Conservation (phyloP, 495 filamentous ascomycete genomes). For the Ascodesmis nigricans region DNA sequence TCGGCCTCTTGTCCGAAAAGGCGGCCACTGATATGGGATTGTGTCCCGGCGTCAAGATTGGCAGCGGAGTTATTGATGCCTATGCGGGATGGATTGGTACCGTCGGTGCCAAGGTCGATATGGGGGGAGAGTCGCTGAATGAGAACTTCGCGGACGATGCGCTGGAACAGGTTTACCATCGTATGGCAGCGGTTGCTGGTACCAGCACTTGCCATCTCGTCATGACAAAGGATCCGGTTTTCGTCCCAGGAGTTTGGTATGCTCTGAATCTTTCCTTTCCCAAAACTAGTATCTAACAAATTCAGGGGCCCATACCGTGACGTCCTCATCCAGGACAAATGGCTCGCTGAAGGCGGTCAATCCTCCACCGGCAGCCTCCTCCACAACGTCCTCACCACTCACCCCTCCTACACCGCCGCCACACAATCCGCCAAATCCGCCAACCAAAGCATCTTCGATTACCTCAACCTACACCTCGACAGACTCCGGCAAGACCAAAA, state of each 20-base stretch:
- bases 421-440: constrained; percentile 49
- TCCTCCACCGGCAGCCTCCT: constrained; percentile 85
- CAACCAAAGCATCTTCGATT: constrained; percentile 77
- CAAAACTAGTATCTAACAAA: constrained; percentile 5
- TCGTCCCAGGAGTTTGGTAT: constrained; percentile 75
- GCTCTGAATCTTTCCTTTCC: too few relatives aligned
- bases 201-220: constrained; percentile 94
- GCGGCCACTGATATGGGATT: constrained; percentile 67
- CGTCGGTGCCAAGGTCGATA: constrained; percentile 78
- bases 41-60: constrained; percentile 71
- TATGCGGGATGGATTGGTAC: constrained; percentile 98
- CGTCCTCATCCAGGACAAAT: constrained; percentile 70
- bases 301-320: constrained; percentile 40
- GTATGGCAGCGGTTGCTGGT: constrained; percentile 84
- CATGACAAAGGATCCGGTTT: constrained; percentile 78
- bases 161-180: constrained; percentile 72
- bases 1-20: constrained; percentile 62
- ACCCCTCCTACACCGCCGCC: constrained; percentile 65
- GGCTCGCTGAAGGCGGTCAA: constrained; percentile 94
- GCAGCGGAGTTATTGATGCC: constrained; percentile 90
- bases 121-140: constrained; percentile 38
- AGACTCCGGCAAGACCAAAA: constrained; percentile 42
- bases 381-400: constrained; percentile 81
- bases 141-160: constrained; percentile 45
- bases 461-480: constrained; percentile 70